phyloP scores from a whole-genome alignment of 2,329 filamentous ascomycete genomes.

The Talaromyces pinophilus region DNA sequence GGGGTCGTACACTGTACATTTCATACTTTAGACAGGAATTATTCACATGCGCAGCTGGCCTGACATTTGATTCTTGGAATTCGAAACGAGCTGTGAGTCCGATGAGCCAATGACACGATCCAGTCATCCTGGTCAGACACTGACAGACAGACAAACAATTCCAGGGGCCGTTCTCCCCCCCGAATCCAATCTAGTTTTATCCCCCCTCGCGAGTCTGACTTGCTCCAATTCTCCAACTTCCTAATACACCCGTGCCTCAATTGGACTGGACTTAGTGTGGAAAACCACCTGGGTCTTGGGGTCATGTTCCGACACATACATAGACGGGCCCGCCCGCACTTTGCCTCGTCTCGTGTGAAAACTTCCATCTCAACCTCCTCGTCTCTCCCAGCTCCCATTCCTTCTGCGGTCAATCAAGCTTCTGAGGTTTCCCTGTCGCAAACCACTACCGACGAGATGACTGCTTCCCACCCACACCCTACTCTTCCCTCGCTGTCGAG shows the following conservation, averaged over 20 bases:
- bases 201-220: background rate
- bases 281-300: constrained; percentile 2
- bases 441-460: constrained; percentile 14
- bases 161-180: background rate
- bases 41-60: constrained; percentile 14
- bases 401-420: constrained; percentile 23
- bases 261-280: background rate
- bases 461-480: constrained; percentile 6
- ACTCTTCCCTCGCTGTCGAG: constrained; percentile 7
- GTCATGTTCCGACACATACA: constrained; percentile 24
- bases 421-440: constrained; percentile 16
- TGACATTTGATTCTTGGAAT: background rate
- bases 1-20: constrained; percentile 14
- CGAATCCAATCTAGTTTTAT: background rate
- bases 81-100: constrained; percentile 2
- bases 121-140: background rate
- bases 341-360: background rate
- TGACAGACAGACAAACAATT: background rate
- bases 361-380: constrained; percentile 19
- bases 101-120: background rate
- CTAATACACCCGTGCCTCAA: constrained; percentile 10
- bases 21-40: background rate
- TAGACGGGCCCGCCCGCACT: constrained; percentile 18
- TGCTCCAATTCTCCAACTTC: constrained; percentile 13
- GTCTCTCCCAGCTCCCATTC: constrained; percentile 15